Evolutionary conservation across 2,329 filamentous ascomycete species (phyloP), one percentile per base, ranked within the genome.

Genomic region (Scedosporium boydii): DNA sequence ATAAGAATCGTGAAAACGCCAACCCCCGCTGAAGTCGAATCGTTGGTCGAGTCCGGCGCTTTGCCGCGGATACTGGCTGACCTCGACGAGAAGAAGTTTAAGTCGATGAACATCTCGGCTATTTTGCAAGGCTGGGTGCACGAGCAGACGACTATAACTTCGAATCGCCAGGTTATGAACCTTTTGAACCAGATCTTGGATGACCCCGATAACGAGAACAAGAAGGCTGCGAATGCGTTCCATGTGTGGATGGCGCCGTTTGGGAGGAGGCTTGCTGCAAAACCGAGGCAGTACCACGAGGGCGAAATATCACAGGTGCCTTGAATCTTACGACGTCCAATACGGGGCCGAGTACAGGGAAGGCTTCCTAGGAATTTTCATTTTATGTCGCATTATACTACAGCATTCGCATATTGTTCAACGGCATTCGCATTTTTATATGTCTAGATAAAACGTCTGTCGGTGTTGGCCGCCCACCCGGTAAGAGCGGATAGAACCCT

Each of bases 81-180:
- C 0, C 67, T 74, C 5, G 73, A 73, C 10, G 68, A 67, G 1
- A 29, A 58, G n/a, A 62, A 58, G 38, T 73, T 77, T 62, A 73
- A 71, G 63, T 71, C 69, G 63, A 70, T 74, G 53, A 75, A 76
- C 66, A 68, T 75, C 18, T 74, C 73, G 41, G 74, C 75, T 26
- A 76, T 75, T 64, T 69, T 77, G 68, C 72, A 76, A 27, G 75
- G 75, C 3, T 77, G 76, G 76, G 70, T 68, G 16, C 67, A 65
- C 12, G 69, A 69, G 7, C 51, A 72, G 2, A 69, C 69, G 21
- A 77, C 75, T 1, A 56, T 77, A 1, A 77, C 76, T 6, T 76
- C 74, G 4, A 77, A 77, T 61, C 76, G 75, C 66, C 76, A 78
- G 66, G 70, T 48, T n/a, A 60, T 60, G 58, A 63, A 63, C 29